A percentile compares a stretch with the other conserved stretches of the same genome.
These are phyloP conservation scores for Acacia crassicarpa DNA, from an alignment of 306 rosid genomes.

Conservation along the genomic window DNA sequence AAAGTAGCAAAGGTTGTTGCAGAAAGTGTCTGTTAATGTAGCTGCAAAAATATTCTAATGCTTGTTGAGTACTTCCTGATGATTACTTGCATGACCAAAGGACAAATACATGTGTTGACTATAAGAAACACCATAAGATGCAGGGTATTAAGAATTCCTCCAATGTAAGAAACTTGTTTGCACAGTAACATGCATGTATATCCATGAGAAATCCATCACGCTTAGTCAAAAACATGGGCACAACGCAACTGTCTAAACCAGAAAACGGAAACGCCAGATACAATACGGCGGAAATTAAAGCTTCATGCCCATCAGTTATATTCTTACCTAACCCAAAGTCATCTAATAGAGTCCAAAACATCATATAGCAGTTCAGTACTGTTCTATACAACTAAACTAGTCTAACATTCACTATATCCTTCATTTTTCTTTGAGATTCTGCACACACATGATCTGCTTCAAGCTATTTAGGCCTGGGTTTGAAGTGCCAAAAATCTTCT, in stretches of 20 bases:
- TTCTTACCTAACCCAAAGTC: background rate
- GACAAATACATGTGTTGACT: background rate
- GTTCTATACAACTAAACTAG: background rate
- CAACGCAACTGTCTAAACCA: background rate
- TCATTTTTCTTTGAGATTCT: background rate
- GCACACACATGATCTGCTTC: background rate
- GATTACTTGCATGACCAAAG: background rate
- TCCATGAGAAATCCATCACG: background rate
- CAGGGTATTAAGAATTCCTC: background rate
- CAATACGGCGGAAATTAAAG: background rate
- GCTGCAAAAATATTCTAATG: background rate
- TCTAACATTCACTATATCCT: background rate
- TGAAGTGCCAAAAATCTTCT: slow-evolving; percentile 30
- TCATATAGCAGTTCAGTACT: background rate
- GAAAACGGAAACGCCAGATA: background rate
- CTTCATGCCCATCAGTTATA: background rate
- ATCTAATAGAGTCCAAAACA: background rate
- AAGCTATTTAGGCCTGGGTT: slow-evolving; percentile 7
- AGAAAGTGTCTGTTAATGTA: background rate
- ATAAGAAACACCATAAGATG: background rate
- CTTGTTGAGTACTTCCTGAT: background rate
- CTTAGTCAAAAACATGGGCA: background rate
- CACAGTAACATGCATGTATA: background rate
- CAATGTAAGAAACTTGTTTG: background rate
- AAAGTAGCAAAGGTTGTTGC: background rate